Percentiles rank a stretch among this genome's conserved stretches.
Evolutionary conservation across 1,284 basidiomycete species (phyloP).

Genomic region (Boletus semigastroideus): DNA sequence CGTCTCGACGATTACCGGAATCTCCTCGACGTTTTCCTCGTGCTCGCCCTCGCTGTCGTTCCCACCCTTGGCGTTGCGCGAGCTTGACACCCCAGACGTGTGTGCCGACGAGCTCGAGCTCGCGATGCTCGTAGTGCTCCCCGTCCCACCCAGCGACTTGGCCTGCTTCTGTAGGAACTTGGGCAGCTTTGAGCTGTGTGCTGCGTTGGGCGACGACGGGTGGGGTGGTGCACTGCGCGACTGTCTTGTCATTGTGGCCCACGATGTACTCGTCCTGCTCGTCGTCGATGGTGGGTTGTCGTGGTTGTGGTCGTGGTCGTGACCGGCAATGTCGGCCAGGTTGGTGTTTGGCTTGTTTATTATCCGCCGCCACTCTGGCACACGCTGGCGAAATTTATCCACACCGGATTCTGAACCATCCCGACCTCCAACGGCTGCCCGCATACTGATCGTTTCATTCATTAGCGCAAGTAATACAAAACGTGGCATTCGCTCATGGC

Average conservation of each 20-base stretch:
- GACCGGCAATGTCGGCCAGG: conserved; percentile 18
- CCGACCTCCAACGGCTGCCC: neutral
- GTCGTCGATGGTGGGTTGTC: conserved; percentile 9
- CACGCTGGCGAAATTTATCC: conserved; percentile 17
- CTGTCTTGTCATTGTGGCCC: conserved; percentile 38
- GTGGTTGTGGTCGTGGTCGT: conserved; percentile 15
- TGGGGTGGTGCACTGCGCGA: conserved; percentile 38
- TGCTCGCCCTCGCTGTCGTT: conserved; percentile 27
- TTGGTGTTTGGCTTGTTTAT: conserved; percentile 29
- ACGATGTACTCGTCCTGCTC: conserved; percentile 2
- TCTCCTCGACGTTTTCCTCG: conserved; percentile 37
- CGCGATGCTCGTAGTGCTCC: conserved; percentile 42
- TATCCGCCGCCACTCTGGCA: conserved; percentile 11
- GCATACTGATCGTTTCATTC: conserved; percentile 8
- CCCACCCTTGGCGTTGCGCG: neutral
- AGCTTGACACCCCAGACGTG: conserved; percentile 20
- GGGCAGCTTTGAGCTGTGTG: conserved; percentile 52
- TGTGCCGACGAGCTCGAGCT: conserved; percentile 41
- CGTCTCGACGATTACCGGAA: conserved; percentile 54
- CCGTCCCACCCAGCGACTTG: conserved; percentile 47
- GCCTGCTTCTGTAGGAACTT: conserved; percentile 66
- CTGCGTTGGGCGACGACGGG: conserved; percentile 35
- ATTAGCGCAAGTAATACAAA: neutral
- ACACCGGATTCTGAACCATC: conserved; percentile 5
- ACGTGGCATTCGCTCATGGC: neutral